Evolutionary conservation across 805 yeast species (phyloP).

Genomic region (Spathaspora girioi): DNA sequence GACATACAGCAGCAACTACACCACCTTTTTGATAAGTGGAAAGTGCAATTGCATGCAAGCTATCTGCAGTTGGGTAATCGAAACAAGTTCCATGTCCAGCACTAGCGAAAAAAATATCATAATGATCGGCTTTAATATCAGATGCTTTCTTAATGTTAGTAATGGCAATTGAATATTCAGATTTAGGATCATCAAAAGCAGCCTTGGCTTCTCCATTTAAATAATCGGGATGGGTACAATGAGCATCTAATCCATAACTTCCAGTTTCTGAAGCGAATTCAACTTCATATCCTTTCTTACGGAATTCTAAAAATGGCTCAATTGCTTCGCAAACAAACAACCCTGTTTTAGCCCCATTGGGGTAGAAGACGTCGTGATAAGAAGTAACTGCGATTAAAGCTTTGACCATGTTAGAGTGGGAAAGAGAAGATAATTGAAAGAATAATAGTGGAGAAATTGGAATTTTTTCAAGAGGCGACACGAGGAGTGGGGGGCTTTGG

Average conservation of each 20-base stretch:
- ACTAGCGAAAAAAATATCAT: conserved; percentile 54
- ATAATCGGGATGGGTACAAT: conserved; percentile 42
- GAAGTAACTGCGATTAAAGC: conserved; percentile 44
- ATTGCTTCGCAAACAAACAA: conserved; percentile 54
- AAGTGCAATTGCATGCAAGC: conserved; percentile 43
- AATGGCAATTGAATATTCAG: conserved; percentile 38
- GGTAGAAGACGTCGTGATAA: conserved; percentile 45
- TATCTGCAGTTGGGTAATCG: conserved; percentile 53
- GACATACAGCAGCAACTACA: conserved; percentile 63
- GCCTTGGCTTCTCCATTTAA: conserved; percentile 40
- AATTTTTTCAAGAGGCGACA: not conserved
- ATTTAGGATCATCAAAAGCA: conserved; percentile 31
- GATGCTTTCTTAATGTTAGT: conserved; percentile 42
- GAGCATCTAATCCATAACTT: conserved; percentile 53
- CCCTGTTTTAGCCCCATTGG: conserved; percentile 60
- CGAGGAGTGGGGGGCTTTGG: not conserved
- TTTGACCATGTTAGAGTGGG: conserved; percentile 19
- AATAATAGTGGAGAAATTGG: not conserved
- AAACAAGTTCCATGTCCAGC: conserved; percentile 65
- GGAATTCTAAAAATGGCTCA: conserved; percentile 53
- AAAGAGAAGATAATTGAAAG: not conserved
- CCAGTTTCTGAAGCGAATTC: conserved; percentile 60
- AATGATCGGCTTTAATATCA: conserved; percentile 47
- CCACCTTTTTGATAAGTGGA: conserved; percentile 50
- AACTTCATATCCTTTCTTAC: conserved; percentile 47